A percentile compares a stretch with the other conserved stretches of the same genome.
phyloP scores from a whole-genome alignment of 139 green algal genomes.

The Picochlorum costavermella region DNA sequence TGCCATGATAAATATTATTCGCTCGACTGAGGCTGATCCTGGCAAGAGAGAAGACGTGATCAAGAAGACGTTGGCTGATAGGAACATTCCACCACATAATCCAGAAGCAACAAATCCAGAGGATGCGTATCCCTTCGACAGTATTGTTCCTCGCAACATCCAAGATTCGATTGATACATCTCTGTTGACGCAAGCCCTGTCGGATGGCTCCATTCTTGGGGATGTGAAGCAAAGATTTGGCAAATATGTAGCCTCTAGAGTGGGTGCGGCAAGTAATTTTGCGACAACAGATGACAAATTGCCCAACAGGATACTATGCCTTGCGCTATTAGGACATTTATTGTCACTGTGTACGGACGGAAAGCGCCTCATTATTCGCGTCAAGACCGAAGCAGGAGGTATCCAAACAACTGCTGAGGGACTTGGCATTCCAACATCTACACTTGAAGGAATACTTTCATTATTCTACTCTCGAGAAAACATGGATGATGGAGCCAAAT shows the following conservation, averaged over 20 bases:
- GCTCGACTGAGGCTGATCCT: conserved; percentile 1
- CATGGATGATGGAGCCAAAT: conserved; percentile 10
- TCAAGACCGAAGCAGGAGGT: conserved; percentile 10
- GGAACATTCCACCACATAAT: conserved; percentile 42
- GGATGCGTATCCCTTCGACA: conserved; percentile 31
- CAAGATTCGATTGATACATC: conserved; percentile 18
- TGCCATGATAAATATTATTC: conserved; percentile 22
- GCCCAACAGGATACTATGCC: not conserved
- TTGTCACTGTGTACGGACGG: conserved; percentile 16
- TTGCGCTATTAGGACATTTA: conserved; percentile 25
- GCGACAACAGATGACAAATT: not conserved
- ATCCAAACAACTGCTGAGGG: conserved; percentile 11
- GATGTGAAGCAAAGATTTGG: conserved; percentile 7
- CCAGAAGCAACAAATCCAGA: conserved; percentile 17
- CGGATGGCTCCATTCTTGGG: conserved; percentile 14
- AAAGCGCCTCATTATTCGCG: not conserved
- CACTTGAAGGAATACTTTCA: conserved; percentile 31
- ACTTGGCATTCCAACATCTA: conserved; percentile 4
- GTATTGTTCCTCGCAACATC: conserved; percentile 17
- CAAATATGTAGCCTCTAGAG: conserved; percentile 22
- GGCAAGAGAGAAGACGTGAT: conserved; percentile 24
- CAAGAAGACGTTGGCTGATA: conserved; percentile 5
- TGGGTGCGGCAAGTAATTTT: conserved; percentile 4
- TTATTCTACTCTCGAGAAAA: conserved; percentile 25
- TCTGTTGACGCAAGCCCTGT: not conserved